A percentile compares a stretch with the other conserved stretches of the same genome.
Conservation (phyloP, 345 rosid genomes). For the Boechera divaricarpa region DNA sequence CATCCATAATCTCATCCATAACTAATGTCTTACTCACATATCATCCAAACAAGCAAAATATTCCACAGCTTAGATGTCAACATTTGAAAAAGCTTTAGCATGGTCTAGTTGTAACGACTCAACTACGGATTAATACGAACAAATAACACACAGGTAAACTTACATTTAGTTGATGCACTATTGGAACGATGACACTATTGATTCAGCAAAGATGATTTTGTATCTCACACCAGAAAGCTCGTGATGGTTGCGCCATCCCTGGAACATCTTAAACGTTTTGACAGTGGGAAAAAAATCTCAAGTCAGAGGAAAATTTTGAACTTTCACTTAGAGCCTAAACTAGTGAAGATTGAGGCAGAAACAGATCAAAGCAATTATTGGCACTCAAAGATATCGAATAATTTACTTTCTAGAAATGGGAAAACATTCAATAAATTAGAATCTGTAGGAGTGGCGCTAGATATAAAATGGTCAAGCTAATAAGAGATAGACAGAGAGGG, state of each 20-base stretch:
- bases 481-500: neutral
- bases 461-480: neutral
- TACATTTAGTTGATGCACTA: conserved; percentile 21
- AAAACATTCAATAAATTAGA: conserved; percentile 5
- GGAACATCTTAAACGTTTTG: neutral
- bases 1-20: conserved; percentile 45
- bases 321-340: neutral
- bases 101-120: conserved; percentile 27
- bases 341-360: conserved; percentile 10
- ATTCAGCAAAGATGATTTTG: conserved; percentile 6
- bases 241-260: neutral
- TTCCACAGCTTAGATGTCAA: conserved; percentile 23
- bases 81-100: conserved; percentile 20
- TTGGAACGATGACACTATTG: conserved; percentile 17
- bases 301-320: conserved; percentile 4
- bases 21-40: conserved; percentile 29
- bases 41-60: conserved; percentile 9
- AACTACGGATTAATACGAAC: conserved; percentile 28
- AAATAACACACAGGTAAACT: conserved; percentile 10
- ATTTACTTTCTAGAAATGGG: neutral
- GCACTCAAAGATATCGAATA: conserved; percentile 6
- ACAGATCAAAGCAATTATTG: neutral
- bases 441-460: neutral
- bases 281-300: conserved; percentile 13
- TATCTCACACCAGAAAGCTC: conserved; percentile 18